phyloP scores from a whole-genome alignment of 371 early-diverging fungal species.

The Mortierella sp. region DNA sequence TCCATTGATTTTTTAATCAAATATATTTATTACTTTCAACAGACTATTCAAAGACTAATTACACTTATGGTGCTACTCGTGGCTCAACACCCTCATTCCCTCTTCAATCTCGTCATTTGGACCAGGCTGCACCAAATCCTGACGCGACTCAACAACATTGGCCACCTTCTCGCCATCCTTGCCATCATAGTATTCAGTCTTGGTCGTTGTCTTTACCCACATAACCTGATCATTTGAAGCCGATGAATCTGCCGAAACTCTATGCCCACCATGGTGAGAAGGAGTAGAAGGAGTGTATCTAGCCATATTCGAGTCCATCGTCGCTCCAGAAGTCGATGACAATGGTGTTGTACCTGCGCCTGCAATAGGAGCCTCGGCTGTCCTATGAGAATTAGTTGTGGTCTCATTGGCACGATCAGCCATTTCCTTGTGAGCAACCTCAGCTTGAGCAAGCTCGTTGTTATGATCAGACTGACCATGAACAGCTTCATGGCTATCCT shows the following conservation, averaged over 20 bases:
- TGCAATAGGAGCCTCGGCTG: background rate
- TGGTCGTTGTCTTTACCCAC: conserved; percentile 1
- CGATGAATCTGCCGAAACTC: background rate
- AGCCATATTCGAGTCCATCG: conserved; percentile 2
- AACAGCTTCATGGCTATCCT: background rate
- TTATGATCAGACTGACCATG: background rate
- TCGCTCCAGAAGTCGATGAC: background rate
- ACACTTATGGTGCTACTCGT: too few species aligned
- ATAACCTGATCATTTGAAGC: background rate
- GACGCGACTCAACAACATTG: background rate
- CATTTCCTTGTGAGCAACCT: background rate
- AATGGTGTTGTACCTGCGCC: background rate
- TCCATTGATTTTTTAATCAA: too few species aligned
- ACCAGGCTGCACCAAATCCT: too few species aligned
- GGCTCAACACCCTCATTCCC: too few species aligned
- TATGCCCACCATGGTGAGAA: background rate
- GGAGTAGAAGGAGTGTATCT: background rate
- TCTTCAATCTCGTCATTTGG: too few species aligned
- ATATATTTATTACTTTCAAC: too few species aligned
- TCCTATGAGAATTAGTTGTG: background rate
- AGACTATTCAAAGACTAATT: too few species aligned
- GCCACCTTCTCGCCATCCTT: background rate
- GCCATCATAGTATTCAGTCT: background rate
- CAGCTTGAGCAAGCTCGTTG: background rate
- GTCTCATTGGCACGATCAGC: background rate